These are phyloP conservation scores for Heliamphora pulchella DNA, from an alignment of 179 eudicot genomes.

Conservation along the genomic window DNA sequence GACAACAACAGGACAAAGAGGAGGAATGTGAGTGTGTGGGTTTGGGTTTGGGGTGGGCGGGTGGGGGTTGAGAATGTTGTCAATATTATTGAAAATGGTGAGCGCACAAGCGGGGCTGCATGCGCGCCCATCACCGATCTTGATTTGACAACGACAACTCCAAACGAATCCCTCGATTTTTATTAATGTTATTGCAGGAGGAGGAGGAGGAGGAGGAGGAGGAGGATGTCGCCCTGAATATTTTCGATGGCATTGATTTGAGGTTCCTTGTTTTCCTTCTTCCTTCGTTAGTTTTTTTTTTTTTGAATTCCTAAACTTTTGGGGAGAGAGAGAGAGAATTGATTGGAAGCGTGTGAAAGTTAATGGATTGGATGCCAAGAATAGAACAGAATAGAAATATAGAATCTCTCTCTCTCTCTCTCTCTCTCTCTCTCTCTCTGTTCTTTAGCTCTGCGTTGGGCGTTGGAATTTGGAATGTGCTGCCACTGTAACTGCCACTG, in stretches of 20 bases:
- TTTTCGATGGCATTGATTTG: background rate
- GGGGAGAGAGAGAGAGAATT: background rate
- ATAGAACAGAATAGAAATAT: conserved; percentile 5
- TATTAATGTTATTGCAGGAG: background rate
- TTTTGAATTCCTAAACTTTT: background rate
- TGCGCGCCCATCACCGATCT: conserved; percentile 48
- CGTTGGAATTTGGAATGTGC: no score
- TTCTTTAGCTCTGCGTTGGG: no score
- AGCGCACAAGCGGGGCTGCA: conserved; percentile 46
- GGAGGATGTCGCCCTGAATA: no score
- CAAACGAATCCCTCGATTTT: background rate
- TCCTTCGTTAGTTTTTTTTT: background rate
- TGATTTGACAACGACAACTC: conserved; percentile 17
- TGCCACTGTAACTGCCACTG: no score
- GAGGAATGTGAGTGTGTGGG: background rate
- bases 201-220: background rate
- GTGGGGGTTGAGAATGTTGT: conserved; percentile 16
- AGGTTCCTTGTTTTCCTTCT: background rate
- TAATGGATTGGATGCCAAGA: conserved; percentile 1
- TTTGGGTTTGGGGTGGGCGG: conserved; percentile 6
- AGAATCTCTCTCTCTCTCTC: background rate
- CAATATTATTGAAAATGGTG: no score
- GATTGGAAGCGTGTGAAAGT: background rate
- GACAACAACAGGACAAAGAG: background rate
- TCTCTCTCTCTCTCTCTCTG: no score